phyloP scores from a whole-genome alignment of 495 filamentous ascomycete genomes.

The Aspergillus affinis region DNA sequence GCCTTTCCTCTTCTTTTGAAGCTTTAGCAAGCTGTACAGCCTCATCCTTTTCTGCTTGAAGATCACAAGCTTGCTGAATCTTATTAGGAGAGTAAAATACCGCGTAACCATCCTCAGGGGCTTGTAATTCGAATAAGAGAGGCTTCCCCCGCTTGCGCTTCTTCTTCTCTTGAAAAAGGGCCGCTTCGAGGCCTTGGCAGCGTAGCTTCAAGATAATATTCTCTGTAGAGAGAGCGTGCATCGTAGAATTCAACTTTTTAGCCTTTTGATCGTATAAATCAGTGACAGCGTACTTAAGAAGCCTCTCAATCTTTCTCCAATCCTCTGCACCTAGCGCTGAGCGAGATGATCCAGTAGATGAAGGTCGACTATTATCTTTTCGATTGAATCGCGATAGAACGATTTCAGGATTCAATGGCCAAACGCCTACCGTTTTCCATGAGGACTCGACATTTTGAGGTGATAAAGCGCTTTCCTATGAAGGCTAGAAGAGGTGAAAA shows the following conservation, averaged over 20 bases:
- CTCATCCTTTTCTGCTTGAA: neutral
- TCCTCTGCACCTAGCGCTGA: slow-evolving; percentile 7
- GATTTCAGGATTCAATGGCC: neutral
- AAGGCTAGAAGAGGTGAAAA: neutral
- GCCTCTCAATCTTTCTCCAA: slow-evolving; percentile 7
- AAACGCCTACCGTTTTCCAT: slow-evolving; percentile 1
- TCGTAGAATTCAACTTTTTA: slow-evolving; percentile 1
- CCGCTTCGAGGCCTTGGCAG: slow-evolving; percentile 2
- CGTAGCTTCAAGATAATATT: slow-evolving; percentile 1
- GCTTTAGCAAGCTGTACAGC: neutral
- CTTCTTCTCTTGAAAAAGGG: slow-evolving; percentile 10
- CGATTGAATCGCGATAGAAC: slow-evolving; percentile 5
- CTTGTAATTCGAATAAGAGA: slow-evolving; percentile 4
- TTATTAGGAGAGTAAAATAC: slow-evolving; percentile 1
- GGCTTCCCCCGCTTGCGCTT: slow-evolving; percentile 1
- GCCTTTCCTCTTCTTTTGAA: neutral
- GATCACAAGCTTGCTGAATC: slow-evolving; percentile 6
- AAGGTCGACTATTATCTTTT: neutral
- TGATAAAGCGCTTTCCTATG: slow-evolving; percentile 1
- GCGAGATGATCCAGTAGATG: neutral
- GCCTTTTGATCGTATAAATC: slow-evolving; percentile 6
- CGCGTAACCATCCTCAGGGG: slow-evolving; percentile 1
- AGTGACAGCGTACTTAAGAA: neutral
- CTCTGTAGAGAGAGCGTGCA: slow-evolving; percentile 1
- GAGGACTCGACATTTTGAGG: slow-evolving; percentile 1